These are phyloP conservation scores for Dipteronia dyeriana DNA, from an alignment of 345 rosid genomes.

Conservation along the genomic window DNA sequence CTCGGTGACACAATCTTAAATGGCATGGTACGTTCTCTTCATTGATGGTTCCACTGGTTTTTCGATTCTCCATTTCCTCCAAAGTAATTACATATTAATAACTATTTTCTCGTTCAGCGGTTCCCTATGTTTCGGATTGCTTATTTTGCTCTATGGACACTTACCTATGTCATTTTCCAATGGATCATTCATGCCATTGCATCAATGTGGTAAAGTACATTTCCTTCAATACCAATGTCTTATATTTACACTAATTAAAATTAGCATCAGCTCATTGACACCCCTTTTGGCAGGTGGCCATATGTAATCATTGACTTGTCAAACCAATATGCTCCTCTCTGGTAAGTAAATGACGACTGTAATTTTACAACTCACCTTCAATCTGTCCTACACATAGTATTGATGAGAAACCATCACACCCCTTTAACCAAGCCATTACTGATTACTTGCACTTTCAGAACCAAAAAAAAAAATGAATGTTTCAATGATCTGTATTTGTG, in stretches of 20 bases:
- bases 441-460: no score
- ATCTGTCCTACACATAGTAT: not conserved
- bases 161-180: constrained; percentile 66
- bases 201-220: constrained; percentile 59
- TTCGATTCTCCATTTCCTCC: not conserved
- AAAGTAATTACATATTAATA: not conserved
- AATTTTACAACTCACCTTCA: not conserved
- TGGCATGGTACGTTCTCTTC: constrained; percentile 54
- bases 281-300: constrained; percentile 77
- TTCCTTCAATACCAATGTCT: not conserved
- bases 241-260: not conserved
- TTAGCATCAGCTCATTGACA: constrained; percentile 12
- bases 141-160: constrained; percentile 75
- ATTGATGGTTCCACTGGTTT: not conserved
- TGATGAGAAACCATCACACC: no score
- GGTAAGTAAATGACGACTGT: constrained; percentile 45
- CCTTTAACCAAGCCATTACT: no score
- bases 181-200: constrained; percentile 88
- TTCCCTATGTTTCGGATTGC: constrained; percentile 82
- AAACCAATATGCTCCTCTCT: constrained; percentile 65
- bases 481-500: no score
- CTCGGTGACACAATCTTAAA: constrained; percentile 73
- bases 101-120: constrained; percentile 46
- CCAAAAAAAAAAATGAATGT: no score
- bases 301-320: constrained; percentile 87